phyloP scores from a whole-genome alignment of 75 land plant genomes.

The Picea glauca region DNA sequence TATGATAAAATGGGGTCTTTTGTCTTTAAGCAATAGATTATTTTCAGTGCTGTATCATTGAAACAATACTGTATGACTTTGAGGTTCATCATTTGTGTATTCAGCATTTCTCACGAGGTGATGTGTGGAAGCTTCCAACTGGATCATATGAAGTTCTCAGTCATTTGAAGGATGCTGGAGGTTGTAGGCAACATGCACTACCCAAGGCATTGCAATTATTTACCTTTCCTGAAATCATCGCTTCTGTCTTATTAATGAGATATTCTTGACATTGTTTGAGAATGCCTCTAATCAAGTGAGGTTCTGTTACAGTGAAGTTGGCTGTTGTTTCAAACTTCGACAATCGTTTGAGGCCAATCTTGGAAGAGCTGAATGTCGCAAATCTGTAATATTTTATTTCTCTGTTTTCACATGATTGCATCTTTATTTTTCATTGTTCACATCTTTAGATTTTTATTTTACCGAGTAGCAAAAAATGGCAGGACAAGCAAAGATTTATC shows the following conservation, averaged over 20 bases:
- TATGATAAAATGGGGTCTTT: background rate
- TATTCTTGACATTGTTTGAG: background rate
- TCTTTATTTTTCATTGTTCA: background rate
- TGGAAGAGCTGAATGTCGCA: constrained; percentile 74
- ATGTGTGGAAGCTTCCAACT: constrained; percentile 86
- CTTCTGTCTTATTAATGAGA: background rate
- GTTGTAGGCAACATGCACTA: constrained; percentile 29
- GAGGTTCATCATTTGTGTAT: background rate
- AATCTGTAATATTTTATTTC: constrained; percentile 54
- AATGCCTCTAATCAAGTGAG: background rate
- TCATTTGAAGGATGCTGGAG: constrained; percentile 71
- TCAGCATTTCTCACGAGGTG: constrained; percentile 82
- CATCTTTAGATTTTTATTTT: background rate
- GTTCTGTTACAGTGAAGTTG: constrained; percentile 60
- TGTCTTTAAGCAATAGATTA: background rate
- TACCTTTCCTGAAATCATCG: background rate
- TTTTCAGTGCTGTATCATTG: constrained; percentile 4
- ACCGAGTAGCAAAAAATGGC: background rate
- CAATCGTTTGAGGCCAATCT: constrained; percentile 77
- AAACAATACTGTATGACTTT: constrained; percentile 1
- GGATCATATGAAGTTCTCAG: constrained; percentile 62
- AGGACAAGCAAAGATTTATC: background rate
- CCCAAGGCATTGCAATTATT: constrained; percentile 11
- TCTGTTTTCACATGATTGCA: background rate
- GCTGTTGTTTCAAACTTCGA: constrained; percentile 97